Conservation (phyloP, 1,284 basidiomycete species). For the Pseudozyma tsukubaensis region DNA sequence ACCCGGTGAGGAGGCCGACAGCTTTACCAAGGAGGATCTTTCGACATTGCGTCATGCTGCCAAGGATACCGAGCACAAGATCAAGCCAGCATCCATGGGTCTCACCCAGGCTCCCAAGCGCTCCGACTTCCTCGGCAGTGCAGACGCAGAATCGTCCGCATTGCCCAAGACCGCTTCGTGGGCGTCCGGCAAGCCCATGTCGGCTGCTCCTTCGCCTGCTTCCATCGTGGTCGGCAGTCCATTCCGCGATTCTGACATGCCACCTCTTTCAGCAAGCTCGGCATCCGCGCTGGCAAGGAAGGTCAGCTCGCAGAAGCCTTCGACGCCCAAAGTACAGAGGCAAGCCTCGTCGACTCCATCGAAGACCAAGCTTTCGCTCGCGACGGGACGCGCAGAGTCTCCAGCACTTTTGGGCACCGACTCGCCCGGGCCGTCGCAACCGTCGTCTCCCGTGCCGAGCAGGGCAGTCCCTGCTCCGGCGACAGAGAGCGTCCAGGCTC, state of each 20-base stretch:
- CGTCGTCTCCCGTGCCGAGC: conserved; percentile 36
- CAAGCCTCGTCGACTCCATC: conserved; percentile 10
- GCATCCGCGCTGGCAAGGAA: conserved; percentile 47
- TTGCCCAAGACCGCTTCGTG: conserved; percentile 67
- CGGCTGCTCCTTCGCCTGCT: conserved; percentile 26
- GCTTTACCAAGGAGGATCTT: conserved; percentile 72
- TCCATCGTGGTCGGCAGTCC: conserved; percentile 41
- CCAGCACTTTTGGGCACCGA: conserved; percentile 39
- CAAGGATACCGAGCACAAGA: conserved; percentile 66
- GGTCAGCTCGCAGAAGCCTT: conserved; percentile 47
- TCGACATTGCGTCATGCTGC: conserved; percentile 66
- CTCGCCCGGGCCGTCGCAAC: conserved; percentile 34
- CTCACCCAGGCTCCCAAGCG: conserved; percentile 49
- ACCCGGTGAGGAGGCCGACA: conserved; percentile 97
- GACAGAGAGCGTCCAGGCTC: conserved; percentile 5
- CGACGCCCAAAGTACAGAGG: conserved; percentile 43
- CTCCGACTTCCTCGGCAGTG: conserved; percentile 25
- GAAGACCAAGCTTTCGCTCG: conserved; percentile 34
- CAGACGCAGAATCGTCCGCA: conserved; percentile 56
- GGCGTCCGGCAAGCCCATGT: conserved; percentile 63
- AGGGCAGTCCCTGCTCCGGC: conserved; percentile 39
- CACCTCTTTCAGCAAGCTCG: conserved; percentile 53
- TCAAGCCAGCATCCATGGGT: conserved; percentile 59
- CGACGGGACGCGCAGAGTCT: conserved; percentile 39
- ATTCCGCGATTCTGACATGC: conserved; percentile 61